phyloP scores from a whole-genome alignment of 176 grass and related monocot species.

The Phoenix roebelenii region DNA sequence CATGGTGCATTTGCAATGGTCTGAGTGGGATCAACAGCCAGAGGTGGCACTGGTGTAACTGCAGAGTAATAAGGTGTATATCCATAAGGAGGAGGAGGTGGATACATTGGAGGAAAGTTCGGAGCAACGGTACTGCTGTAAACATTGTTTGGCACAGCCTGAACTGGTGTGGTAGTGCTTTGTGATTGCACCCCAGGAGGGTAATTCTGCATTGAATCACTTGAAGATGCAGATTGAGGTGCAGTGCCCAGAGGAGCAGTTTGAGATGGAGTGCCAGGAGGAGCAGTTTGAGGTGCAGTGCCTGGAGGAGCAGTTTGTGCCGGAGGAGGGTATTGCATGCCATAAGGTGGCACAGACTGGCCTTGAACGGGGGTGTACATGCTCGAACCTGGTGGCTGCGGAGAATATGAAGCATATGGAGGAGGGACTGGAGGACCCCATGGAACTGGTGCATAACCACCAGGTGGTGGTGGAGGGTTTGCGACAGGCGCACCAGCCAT shows the following conservation, averaged over 20 bases:
- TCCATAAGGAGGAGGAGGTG: slow-evolving; percentile 30
- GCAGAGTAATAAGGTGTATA: slow-evolving; percentile 61
- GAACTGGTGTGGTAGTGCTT: slow-evolving; percentile 32
- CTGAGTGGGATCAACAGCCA: slow-evolving; percentile 50
- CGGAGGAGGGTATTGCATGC: slow-evolving; percentile 41
- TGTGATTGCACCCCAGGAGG: slow-evolving; percentile 50
- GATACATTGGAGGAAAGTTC: slow-evolving; percentile 27
- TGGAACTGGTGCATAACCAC: slow-evolving; percentile 67
- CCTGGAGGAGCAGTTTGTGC: slow-evolving; percentile 52
- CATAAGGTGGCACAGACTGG: slow-evolving; percentile 43
- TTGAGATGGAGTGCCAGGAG: slow-evolving; percentile 11
- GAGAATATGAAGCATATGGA: slow-evolving; percentile 59
- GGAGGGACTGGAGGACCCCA: slow-evolving; percentile 52
- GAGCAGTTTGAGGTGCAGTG: neutral
- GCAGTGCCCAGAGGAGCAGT: slow-evolving; percentile 18
- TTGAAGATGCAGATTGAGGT: slow-evolving; percentile 19
- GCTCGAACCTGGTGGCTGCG: slow-evolving; percentile 41
- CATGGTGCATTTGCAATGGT: slow-evolving; percentile 71
- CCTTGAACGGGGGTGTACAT: slow-evolving; percentile 48
- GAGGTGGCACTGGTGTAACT: slow-evolving; percentile 39
- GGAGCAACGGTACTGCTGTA: slow-evolving; percentile 42
- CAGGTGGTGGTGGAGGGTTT: slow-evolving; percentile 43
- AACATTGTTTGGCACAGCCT: slow-evolving; percentile 36
- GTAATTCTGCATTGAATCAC: slow-evolving; percentile 39
- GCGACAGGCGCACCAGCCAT: slow-evolving; percentile 26